Evolutionary conservation across 805 yeast genomes (phyloP).

Genomic region (Brettanomyces nanus): DNA sequence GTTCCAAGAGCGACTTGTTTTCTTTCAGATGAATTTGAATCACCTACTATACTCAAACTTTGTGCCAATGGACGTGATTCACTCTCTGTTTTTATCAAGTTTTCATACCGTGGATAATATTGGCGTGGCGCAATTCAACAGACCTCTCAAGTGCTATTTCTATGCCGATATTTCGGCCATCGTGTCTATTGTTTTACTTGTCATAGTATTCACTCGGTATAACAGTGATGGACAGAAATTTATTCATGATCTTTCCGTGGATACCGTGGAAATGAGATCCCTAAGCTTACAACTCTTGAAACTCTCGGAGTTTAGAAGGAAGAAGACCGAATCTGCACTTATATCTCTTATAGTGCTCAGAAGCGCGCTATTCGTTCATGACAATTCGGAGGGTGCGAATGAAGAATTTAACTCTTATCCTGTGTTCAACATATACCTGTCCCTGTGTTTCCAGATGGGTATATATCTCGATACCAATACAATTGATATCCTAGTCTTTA

Average conservation of each 20-base stretch:
- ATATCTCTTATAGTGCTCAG: slow-evolving; percentile 7
- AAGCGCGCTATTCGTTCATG: slow-evolving; percentile 8
- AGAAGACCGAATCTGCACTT: slow-evolving; percentile 5
- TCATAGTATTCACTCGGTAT: slow-evolving; percentile 4
- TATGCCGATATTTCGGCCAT: slow-evolving; percentile 14
- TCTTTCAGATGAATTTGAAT: slow-evolving; percentile 12
- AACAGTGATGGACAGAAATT: not conserved
- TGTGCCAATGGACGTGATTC: slow-evolving; percentile 9
- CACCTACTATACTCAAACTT: slow-evolving; percentile 6
- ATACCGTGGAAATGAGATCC: slow-evolving; percentile 1
- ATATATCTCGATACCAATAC: slow-evolving; percentile 4
- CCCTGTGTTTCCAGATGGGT: slow-evolving; percentile 8
- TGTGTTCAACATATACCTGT: slow-evolving; percentile 7
- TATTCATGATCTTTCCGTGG: not conserved
- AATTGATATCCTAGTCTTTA: not conserved
- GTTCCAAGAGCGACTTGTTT: slow-evolving; percentile 14
- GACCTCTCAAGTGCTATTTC: slow-evolving; percentile 3
- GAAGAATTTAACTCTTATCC: slow-evolving; percentile 7
- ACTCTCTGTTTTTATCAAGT: slow-evolving; percentile 5
- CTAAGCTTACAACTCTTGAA: slow-evolving; percentile 6
- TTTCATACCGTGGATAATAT: not conserved
- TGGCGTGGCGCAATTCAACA: slow-evolving; percentile 6
- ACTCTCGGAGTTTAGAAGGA: slow-evolving; percentile 7
- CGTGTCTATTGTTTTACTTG: slow-evolving; percentile 9
- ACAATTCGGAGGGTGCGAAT: slow-evolving; percentile 8